phyloP scores from a whole-genome alignment of 2,329 filamentous ascomycete species.

The Sporothrix luriei region DNA sequence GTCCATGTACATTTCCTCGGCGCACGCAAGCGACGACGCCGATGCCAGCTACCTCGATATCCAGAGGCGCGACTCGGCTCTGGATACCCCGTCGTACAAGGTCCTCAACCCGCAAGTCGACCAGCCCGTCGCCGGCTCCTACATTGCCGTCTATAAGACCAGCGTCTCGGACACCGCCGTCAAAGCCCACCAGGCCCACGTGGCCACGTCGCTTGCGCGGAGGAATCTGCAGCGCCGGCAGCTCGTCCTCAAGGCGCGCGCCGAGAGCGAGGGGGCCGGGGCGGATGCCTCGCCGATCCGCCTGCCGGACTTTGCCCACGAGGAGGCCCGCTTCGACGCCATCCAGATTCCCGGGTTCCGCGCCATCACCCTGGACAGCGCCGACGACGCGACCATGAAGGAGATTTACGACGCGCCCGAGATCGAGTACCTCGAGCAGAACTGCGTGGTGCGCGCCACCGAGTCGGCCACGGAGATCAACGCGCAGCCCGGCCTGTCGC shows the following conservation, averaged over 20 bases:
- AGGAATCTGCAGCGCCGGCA: conserved; percentile 52
- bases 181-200: conserved; percentile 51
- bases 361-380: conserved; percentile 50
- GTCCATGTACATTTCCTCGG: background rate
- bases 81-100: background rate
- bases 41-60: background rate
- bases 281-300: background rate
- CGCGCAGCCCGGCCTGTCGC: conserved; percentile 57
- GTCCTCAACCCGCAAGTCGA: conserved; percentile 51
- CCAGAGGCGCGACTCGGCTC: background rate
- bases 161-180: conserved; percentile 54
- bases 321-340: conserved; percentile 44
- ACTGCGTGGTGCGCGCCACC: conserved; percentile 48
- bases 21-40: background rate
- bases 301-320: background rate
- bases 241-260: background rate
- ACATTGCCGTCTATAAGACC: conserved; percentile 67
- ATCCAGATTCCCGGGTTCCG: conserved; percentile 56
- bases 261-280: conserved; percentile 37
- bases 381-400: conserved; percentile 43
- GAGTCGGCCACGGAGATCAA: conserved; percentile 54
- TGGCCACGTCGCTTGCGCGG: conserved; percentile 56
- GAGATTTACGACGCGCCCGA: conserved; percentile 52
- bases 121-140: conserved; percentile 58
- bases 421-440: conserved; percentile 50